These are phyloP conservation scores for Seiridium cupressi DNA, from an alignment of 2,329 filamentous ascomycete genomes.

Conservation along the genomic window DNA sequence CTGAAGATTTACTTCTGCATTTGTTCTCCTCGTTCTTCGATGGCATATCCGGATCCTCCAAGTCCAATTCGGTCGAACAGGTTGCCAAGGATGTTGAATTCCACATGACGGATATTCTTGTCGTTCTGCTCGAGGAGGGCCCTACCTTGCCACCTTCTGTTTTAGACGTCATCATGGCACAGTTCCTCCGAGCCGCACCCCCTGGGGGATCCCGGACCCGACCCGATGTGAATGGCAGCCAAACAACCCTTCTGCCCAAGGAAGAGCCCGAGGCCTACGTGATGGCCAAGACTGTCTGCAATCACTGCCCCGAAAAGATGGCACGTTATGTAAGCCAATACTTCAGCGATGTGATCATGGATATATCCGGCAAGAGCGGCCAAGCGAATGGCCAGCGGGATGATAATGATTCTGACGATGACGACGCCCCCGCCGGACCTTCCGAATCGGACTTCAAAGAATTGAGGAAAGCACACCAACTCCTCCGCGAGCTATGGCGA, in stretches of 20 bases:
- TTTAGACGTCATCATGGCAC: conserved; percentile 89
- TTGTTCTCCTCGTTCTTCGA: conserved; percentile 92
- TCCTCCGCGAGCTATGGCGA: conserved; percentile 91
- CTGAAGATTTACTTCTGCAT: conserved; percentile 74
- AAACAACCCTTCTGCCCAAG: conserved; percentile 81
- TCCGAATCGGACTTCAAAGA: conserved; percentile 85
- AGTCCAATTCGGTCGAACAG: conserved; percentile 73
- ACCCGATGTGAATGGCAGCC: conserved; percentile 65
- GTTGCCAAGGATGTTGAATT: conserved; percentile 92
- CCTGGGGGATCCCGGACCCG: conserved; percentile 61
- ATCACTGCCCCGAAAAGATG: conserved; percentile 89
- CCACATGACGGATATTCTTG: conserved; percentile 83
- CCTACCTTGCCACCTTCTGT: conserved; percentile 74
- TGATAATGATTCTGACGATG: conserved; percentile 62
- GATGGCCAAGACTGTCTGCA: conserved; percentile 94
- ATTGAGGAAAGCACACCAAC: conserved; percentile 81
- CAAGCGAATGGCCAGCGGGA: conserved; percentile 57
- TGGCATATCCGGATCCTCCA: conserved; percentile 77
- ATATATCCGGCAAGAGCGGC: conserved; percentile 65
- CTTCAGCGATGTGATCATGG: conserved; percentile 94
- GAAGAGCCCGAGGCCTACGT: conserved; percentile 91
- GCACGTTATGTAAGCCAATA: conserved; percentile 91
- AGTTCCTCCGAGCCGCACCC: conserved; percentile 87
- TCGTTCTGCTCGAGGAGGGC: conserved; percentile 84
- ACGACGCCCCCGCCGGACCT: conserved; percentile 58